Percentiles rank a stretch among this genome's conserved stretches.
phyloP scores from a whole-genome alignment of 345 rosid genomes.

The Rhizophora mangle region DNA sequence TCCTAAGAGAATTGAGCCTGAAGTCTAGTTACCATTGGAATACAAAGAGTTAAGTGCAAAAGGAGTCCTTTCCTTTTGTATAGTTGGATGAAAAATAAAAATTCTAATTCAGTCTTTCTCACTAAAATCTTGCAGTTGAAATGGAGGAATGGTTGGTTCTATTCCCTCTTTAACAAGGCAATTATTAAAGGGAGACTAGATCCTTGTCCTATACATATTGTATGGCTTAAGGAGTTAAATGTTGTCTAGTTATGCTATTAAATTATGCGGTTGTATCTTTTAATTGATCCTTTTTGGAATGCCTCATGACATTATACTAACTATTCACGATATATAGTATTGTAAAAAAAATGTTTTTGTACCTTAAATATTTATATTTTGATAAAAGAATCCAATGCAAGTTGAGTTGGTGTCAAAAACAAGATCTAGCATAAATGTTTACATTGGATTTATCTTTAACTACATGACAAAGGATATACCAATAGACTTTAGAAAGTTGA shows the following conservation, averaged over 20 bases:
- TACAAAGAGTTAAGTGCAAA: background rate
- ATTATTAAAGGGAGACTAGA: conserved; percentile 63
- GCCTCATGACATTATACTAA: background rate
- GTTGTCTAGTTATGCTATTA: conserved; percentile 29
- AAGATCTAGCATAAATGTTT: too few relatives aligned
- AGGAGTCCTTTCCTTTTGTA: background rate
- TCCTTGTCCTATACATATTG: conserved; percentile 83
- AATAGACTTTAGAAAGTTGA: too few relatives aligned
- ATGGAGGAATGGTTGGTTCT: conserved; percentile 99
- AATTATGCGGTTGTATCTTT: background rate
- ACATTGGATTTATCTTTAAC: too few relatives aligned
- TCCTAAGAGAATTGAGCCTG: too few relatives aligned
- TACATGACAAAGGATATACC: too few relatives aligned
- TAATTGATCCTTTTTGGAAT: background rate
- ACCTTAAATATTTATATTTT: too few relatives aligned
- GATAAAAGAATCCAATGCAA: too few relatives aligned
- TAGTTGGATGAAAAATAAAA: background rate
- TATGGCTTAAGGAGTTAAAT: conserved; percentile 82
- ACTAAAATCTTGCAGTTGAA: conserved; percentile 59
- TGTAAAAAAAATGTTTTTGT: too few relatives aligned
- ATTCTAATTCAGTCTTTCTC: background rate
- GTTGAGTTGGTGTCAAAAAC: too few relatives aligned
- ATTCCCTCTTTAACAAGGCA: conserved; percentile 75
- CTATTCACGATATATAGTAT: too few relatives aligned
- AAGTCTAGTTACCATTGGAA: too few relatives aligned